A percentile compares a stretch with the other conserved stretches of the same genome.
phyloP scores from a whole-genome alignment of 83 land plant genomes.

The Picea mariana region DNA sequence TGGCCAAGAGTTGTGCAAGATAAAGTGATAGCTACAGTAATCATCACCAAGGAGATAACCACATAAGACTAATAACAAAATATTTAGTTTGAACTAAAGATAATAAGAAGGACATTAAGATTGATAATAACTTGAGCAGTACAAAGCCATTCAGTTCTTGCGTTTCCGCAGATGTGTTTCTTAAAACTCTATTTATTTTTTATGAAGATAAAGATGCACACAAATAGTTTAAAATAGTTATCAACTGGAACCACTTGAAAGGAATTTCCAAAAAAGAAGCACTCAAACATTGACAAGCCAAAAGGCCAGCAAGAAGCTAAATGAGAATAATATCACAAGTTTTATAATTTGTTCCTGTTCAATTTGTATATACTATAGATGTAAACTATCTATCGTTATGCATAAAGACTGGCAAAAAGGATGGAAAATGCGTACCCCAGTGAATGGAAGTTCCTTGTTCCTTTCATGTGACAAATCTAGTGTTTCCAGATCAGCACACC shows the following conservation, averaged over 20 bases:
- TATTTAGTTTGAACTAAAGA: neutral
- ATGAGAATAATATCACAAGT: neutral
- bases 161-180: neutral
- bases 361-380: neutral
- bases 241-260: neutral
- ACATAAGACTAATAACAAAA: neutral
- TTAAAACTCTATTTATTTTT: neutral
- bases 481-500: conserved; percentile 16
- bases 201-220: neutral
- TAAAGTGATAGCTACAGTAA: neutral
- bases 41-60: neutral
- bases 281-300: no score
- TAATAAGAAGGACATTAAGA: neutral
- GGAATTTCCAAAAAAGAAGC: no score
- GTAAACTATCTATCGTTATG: neutral
- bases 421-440: conserved; percentile 12
- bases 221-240: neutral
- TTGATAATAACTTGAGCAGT: neutral
- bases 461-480: conserved; percentile 20
- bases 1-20: neutral
- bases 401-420: neutral
- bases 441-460: conserved; percentile 4
- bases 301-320: neutral
- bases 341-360: neutral
- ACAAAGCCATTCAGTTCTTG: neutral